A percentile compares a stretch with the other conserved stretches of the same genome.
phyloP scores from a whole-genome alignment of 352 stramenopile genomes.

The Globisporangium apiculatum region DNA sequence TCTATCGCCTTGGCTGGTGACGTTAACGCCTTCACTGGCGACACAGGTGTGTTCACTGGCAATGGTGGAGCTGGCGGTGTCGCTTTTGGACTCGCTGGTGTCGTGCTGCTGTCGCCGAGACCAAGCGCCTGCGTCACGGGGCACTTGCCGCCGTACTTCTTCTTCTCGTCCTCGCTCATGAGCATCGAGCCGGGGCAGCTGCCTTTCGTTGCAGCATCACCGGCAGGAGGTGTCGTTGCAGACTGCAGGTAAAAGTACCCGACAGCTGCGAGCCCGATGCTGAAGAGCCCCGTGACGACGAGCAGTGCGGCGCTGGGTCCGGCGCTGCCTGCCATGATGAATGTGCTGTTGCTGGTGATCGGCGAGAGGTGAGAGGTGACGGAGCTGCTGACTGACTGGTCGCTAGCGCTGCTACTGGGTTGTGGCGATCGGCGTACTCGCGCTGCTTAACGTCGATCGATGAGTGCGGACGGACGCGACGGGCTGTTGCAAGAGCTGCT shows the following conservation, averaged over 20 bases:
- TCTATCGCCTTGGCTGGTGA: background rate
- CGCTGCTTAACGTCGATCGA: background rate
- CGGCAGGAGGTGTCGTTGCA: background rate
- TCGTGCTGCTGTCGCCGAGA: conserved; percentile 2
- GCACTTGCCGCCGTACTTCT: conserved; percentile 31
- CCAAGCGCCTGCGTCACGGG: conserved; percentile 29
- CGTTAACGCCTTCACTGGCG: conserved; percentile 10
- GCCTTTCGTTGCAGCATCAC: background rate
- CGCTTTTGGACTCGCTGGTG: conserved; percentile 10
- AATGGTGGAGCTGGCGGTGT: background rate
- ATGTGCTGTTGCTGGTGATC: background rate
- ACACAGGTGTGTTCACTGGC: background rate
- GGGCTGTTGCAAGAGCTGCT: no score
- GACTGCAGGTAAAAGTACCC: conserved; percentile 55
- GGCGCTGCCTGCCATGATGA: conserved; percentile 23
- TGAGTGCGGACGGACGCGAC: background rate
- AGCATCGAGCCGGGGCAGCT: conserved; percentile 22
- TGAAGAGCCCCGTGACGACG: conserved; percentile 52
- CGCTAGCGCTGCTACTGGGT: background rate
- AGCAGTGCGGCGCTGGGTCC: conserved; percentile 37
- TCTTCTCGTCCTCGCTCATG: conserved; percentile 23
- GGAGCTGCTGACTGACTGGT: background rate
- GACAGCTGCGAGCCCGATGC: conserved; percentile 43
- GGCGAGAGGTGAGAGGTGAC: no score
- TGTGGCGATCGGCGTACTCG: background rate